Conservation (phyloP, 2,329 filamentous ascomycete genomes). For the Cladobotryum mycophilum region DNA sequence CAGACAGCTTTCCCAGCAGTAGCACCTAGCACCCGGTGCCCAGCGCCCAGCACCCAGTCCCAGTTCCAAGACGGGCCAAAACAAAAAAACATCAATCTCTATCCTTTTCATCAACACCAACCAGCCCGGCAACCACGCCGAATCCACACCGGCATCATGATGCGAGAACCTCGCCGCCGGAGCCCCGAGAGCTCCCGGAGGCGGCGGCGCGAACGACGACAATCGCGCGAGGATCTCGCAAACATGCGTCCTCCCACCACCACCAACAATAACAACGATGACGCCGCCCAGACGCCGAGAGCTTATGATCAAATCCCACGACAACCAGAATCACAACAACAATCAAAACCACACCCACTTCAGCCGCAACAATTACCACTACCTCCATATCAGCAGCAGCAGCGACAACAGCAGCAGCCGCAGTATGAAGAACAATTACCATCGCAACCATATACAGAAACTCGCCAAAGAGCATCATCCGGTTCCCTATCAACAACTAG, state of each 20-base stretch:
- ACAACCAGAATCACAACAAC: slow-evolving; percentile 8
- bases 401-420: neutral
- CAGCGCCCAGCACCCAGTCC: neutral
- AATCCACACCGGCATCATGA: slow-evolving; percentile 36
- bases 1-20: neutral
- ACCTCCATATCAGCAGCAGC: slow-evolving; percentile 14
- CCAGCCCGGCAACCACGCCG: slow-evolving; percentile 10
- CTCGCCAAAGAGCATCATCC: slow-evolving; percentile 24
- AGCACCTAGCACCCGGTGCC: too few species aligned
- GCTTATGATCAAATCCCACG: neutral
- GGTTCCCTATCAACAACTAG: slow-evolving; percentile 35
- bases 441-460: slow-evolving; percentile 4
- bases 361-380: slow-evolving; percentile 1
- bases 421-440: neutral
- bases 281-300: slow-evolving; percentile 8
- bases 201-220: slow-evolving; percentile 34
- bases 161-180: slow-evolving; percentile 50
- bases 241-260: slow-evolving; percentile 12
- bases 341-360: slow-evolving; percentile 10
- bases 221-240: slow-evolving; percentile 24
- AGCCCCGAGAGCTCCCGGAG: slow-evolving; percentile 50
- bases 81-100: slow-evolving; percentile 7
- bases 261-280: slow-evolving; percentile 11
- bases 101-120: neutral
- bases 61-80: slow-evolving; percentile 3